These are phyloP conservation scores for Euphorbia tirucalli DNA, from an alignment of 345 rosid species.

Conservation along the genomic window DNA sequence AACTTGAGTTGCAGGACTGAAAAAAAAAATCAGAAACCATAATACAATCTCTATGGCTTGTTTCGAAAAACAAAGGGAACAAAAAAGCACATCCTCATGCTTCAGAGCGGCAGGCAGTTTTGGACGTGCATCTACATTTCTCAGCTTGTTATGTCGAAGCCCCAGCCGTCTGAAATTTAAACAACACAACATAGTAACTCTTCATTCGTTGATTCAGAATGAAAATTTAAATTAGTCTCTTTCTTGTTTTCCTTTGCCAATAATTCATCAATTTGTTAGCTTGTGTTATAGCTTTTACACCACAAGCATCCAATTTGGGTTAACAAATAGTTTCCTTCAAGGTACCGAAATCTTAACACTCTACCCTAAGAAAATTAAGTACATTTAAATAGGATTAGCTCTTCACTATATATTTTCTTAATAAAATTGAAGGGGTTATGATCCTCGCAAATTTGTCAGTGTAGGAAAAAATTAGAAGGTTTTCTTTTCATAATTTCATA, in stretches of 20 bases:
- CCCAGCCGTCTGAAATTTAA: not conserved
- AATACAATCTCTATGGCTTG: not conserved
- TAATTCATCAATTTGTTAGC: slow-evolving; percentile 8
- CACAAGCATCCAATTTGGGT: slow-evolving; percentile 8
- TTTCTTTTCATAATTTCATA: not conserved
- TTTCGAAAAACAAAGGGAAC: not conserved
- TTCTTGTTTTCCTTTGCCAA: not conserved
- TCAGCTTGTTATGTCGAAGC: not conserved
- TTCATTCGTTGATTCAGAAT: not conserved
- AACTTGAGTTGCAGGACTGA: not conserved
- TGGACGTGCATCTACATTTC: not conserved
- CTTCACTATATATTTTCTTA: not conserved
- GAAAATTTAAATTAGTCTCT: not conserved
- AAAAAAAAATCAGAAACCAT: slow-evolving; percentile 1
- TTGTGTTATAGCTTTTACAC: not conserved
- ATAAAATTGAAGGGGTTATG: not conserved
- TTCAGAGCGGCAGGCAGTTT: not conserved
- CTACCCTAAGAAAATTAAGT: no score
- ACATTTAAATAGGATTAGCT: not conserved
- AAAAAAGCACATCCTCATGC: not conserved
- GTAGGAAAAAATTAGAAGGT: not conserved
- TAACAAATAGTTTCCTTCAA: slow-evolving; percentile 1
- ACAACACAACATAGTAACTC: not conserved
- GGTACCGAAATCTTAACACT: not conserved
- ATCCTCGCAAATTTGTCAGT: not conserved